Base-by-base conservation (phyloP, 768 basidiomycete species). In the Lentinula sp. region DNA sequence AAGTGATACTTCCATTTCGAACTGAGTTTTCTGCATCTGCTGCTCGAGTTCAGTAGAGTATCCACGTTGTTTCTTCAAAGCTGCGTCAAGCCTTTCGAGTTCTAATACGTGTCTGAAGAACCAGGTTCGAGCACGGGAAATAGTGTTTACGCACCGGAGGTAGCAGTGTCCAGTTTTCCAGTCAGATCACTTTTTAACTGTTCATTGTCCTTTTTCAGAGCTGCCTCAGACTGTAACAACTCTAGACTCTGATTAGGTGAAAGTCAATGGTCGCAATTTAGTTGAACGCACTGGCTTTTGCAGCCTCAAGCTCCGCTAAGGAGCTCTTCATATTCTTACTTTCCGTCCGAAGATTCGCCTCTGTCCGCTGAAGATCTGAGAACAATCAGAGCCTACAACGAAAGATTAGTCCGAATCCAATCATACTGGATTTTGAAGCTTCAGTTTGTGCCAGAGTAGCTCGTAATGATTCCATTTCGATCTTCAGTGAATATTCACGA, bases 1-100 rank as follows among this genome's bases (percentile, higher is more conserved):
- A 43, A 76, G 68, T 32, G 68, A 62, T 1, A 65, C 63, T 56
- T 77, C 76, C 49, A 71, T 74, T 58, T 79, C 73, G 9, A 63
- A 61, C 54, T 71, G 67, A 35, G 73, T 66, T 54, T 69, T 68
- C 16, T 70, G 64, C 60, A 74, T 67, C 50, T 68, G 71, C 33
- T 68, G 69, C 51, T 74, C 64, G 36, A 77, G 65, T 41, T 67
- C 66, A 62, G 73, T 65, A 18, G 70, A 67, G 37, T 67, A 67
- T 43, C 50, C 64, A 23, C 68, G 72, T 65, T 78, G 75, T 60
- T 74, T 69, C 37, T 72, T 65, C 32, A 81, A 70, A 12, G 63
- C 66, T 15, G 32, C 37, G 42, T 61, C 42, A 16, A 57, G 46
- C 33, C 62, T 50, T n/a, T 57, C 53, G 43, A 63, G 35, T 41